Base-by-base conservation (phyloP, 345 rosid genomes). In the Euphorbia peplus region DNA sequence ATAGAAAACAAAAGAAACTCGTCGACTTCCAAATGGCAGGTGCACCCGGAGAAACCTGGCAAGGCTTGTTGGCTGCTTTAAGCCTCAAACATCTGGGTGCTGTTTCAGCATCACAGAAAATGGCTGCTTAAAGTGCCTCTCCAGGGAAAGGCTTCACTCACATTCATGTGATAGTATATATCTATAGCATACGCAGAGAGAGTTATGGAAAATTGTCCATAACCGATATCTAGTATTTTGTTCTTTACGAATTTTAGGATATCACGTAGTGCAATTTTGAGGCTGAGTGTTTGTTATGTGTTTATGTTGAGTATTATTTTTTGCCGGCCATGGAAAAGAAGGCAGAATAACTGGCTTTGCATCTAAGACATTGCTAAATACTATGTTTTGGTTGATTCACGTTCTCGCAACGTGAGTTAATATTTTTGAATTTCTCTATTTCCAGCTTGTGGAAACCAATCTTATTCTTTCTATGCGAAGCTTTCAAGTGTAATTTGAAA, bases 21-120 rank as follows among this genome's bases (percentile, higher is more conserved):
- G 66, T 95, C 1, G 86, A 95, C 78, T 84, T 88, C 75, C 85
- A 86, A 72, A 86, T 84, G 25, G 84, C 82, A 16, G 78, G 72
- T 73, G 93, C 86, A 28, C 80, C 95, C 4, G 87, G 80, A 56
- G 96, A 91, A 76, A 80, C 90, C 60, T 95, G 99, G 99, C 85
- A 81, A 35, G 87, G 96, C 25, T 83, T 95, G 79, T 79, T 95
- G 82, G 89, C 90, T 41, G 95, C 90, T 8, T 76, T 95, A 47
- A 95, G 78, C 76, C 91, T 91, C 42, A 63, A 67, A 35, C 76
- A 76, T 47, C 11, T 69, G 30, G 66, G 69, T 48, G 66, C 63
- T 37, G 55, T 58, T 54, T 63, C 13, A 4, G 37, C 62, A 44
- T 63, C 76, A 4, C 76, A 42, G 19, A 77, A 68, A 59, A 44